These are phyloP conservation scores for Backusella parvicylindrica DNA, from an alignment of 192 early-diverging fungal genomes.

Conservation along the genomic window DNA sequence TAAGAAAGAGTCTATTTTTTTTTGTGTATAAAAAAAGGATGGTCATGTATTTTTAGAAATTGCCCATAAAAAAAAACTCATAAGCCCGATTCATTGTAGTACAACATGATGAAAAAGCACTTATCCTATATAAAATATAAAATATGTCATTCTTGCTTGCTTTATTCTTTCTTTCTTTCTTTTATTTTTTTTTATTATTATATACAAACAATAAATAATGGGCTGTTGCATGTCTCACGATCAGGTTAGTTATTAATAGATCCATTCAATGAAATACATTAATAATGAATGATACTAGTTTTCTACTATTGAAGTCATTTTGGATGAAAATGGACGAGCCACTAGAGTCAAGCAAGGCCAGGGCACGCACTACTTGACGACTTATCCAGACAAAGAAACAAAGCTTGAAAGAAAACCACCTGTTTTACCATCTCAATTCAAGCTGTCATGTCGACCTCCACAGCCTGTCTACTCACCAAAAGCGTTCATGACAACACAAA, in stretches of 20 bases:
- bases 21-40: background rate
- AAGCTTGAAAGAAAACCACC: conserved; percentile 17
- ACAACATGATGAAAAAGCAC: background rate
- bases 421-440: background rate
- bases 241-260: conserved; percentile 10
- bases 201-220: conserved; percentile 2
- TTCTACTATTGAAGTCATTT: conserved; percentile 13
- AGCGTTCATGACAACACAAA: background rate
- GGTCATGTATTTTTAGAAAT: background rate
- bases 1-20: too few relatives aligned
- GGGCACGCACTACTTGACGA: conserved; percentile 19
- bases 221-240: conserved; percentile 25
- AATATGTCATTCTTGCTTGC: background rate
- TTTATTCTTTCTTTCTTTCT: background rate
- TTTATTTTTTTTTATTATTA: background rate
- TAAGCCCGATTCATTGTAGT: background rate
- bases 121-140: background rate
- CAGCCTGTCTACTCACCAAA: background rate
- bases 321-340: conserved; percentile 20
- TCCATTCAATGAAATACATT: background rate
- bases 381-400: conserved; percentile 17
- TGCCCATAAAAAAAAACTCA: background rate
- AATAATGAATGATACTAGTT: background rate
- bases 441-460: background rate
- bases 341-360: conserved; percentile 12